Base-by-base conservation (phyloP, 768 basidiomycete species). In the Podaxis mareebaensis region DNA sequence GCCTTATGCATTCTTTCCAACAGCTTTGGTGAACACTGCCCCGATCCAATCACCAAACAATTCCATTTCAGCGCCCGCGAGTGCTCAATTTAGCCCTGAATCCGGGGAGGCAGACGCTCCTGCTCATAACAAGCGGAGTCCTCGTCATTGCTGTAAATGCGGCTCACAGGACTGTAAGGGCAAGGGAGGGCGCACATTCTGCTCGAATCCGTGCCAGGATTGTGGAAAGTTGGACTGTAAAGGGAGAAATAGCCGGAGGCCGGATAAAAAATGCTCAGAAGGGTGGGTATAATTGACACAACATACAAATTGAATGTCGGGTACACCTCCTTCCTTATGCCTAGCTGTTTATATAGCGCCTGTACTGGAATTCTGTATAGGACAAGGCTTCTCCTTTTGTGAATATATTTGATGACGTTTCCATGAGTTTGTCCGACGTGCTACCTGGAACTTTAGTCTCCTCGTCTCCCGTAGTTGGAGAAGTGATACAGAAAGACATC, bases 131-230 rank as follows among this genome's bases (percentile, higher is more conserved):
- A 90, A 90, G 70, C 82, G 92, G 2, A 85, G 85, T 49, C 87
- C 83, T 53, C 66, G 91, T 44, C 92, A 92, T 69, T 93, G 91
- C 68, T 88, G 87, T 72, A 93, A 93, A 76, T 93, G 91, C 61
- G 91, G 91, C 15, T 87, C 85, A 42, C 85, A 88, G 73, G 85
- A 90, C 24, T 93, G 91, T 73, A 93, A 92, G 71, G 91, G 91
- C 54, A 93, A 92, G 67, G 91, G 91, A 3, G 91, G 91, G 3
- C 78, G 90, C 42, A 77, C 78, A 49, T 92, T 91, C 71, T 93
- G 91, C 71, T 78, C 77, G 67, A 92, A 87, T 71, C 77, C 85
- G 46, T 93, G 91, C 66, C 89, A 91, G 76, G 91, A 93, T 73
- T 93, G 92, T 71, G 89, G 90, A n/a, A 88, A 89, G 77, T 67